phyloP scores from a whole-genome alignment of 1,284 basidiomycete genomes.

The Cutaneotrichosporon dermatis region DNA sequence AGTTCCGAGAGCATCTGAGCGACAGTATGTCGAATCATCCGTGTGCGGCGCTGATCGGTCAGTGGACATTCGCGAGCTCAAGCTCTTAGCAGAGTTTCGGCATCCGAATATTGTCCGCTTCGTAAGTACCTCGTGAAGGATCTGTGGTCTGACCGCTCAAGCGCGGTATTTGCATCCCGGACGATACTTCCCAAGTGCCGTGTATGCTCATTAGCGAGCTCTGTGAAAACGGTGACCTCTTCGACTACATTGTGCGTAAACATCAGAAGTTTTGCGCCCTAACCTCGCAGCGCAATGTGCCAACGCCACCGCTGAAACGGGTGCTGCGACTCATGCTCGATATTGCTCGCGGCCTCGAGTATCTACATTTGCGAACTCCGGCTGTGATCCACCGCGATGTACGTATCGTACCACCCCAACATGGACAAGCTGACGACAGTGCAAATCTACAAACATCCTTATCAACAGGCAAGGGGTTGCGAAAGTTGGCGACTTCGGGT shows the following conservation, averaged over 20 bases:
- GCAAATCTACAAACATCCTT: constrained; percentile 97
- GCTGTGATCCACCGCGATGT: constrained; percentile 91
- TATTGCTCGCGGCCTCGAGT: constrained; percentile 86
- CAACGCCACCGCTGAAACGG: constrained; percentile 70
- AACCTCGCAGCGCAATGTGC: constrained; percentile 64
- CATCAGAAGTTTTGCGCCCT: background rate
- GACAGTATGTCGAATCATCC: constrained; percentile 58
- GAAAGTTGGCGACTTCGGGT: constrained; percentile 96
- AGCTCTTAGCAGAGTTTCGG: constrained; percentile 88
- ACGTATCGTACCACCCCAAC: constrained; percentile 5
- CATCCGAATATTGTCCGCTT: constrained; percentile 98
- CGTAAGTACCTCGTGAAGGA: constrained; percentile 55
- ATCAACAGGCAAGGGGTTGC: constrained; percentile 87
- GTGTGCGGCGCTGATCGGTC: background rate
- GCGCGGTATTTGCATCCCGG: constrained; percentile 94
- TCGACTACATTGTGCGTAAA: constrained; percentile 72
- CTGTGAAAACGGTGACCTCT: constrained; percentile 95
- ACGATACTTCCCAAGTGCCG: constrained; percentile 80
- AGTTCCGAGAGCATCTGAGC: constrained; percentile 90
- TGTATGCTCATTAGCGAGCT: constrained; percentile 99
- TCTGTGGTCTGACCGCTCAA: constrained; percentile 34
- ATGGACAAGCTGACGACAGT: constrained; percentile 42
- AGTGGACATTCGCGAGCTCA: constrained; percentile 99
- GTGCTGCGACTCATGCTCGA: constrained; percentile 88
- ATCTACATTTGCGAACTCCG: constrained; percentile 86